Evolutionary conservation across 2,329 filamentous ascomycete species (phyloP).

Genomic region (Alternaria brassicicola): DNA sequence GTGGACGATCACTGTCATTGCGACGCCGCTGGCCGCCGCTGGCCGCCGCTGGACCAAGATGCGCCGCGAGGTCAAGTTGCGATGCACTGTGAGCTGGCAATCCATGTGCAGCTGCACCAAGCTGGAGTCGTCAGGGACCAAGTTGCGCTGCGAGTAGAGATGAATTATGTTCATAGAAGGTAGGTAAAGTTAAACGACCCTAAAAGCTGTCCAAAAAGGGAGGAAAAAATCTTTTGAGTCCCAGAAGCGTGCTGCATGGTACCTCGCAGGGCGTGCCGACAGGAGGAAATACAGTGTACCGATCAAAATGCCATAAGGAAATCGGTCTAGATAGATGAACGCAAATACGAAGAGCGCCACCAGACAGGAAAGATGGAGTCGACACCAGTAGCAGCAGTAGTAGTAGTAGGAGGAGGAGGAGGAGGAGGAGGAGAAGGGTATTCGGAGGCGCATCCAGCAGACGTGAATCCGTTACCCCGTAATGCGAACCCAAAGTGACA

Average conservation of each 20-base stretch:
- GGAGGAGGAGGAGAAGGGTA: too few species aligned
- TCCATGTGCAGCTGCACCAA: not conserved
- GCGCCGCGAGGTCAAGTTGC: not conserved
- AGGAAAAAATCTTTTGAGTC: conserved; percentile 32
- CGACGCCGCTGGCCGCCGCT: not conserved
- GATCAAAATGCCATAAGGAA: conserved; percentile 39
- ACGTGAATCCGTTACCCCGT: conserved; percentile 33
- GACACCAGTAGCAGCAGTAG: conserved; percentile 21
- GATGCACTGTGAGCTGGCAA: not conserved
- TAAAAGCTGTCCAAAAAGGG: conserved; percentile 18
- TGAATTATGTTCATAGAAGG: conserved; percentile 45
- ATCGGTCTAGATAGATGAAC: conserved; percentile 35
- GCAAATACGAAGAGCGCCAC: conserved; percentile 17
- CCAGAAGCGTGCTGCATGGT: conserved; percentile 25
- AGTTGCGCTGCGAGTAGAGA: conserved; percentile 6
- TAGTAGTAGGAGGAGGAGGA: too few species aligned
- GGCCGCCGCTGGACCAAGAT: not conserved
- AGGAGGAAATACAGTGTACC: conserved; percentile 39
- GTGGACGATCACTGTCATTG: conserved; percentile 7
- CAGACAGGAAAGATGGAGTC: conserved; percentile 18
- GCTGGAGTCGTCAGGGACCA: not conserved
- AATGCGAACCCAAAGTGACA: conserved; percentile 33
- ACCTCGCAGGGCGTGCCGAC: conserved; percentile 27
- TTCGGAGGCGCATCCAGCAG: conserved; percentile 36
- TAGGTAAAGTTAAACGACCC: conserved; percentile 22